Conservation (phyloP, 352 stramenopile species). For the Pythium sp. region DNA sequence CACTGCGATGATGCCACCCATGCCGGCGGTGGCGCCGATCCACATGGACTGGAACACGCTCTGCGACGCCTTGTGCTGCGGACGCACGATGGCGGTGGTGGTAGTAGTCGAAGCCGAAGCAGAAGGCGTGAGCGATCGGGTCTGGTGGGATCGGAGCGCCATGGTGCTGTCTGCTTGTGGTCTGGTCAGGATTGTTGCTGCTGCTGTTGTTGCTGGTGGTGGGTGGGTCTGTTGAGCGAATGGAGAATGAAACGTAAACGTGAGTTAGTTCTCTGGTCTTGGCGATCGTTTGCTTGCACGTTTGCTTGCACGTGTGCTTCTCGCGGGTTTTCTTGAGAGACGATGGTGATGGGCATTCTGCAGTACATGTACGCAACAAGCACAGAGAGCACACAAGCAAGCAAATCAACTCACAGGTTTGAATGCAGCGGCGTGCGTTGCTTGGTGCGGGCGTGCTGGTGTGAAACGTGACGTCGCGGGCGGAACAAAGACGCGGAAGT, state of each 20-base stretch:
- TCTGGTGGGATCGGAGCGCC: slow-evolving; percentile 12
- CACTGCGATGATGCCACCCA: slow-evolving; percentile 79
- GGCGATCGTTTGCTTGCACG: not conserved
- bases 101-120: slow-evolving; percentile 2
- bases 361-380: not conserved
- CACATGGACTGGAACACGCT: slow-evolving; percentile 77
- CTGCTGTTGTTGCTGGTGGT: not conserved
- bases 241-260: not conserved
- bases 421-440: not conserved
- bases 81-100: slow-evolving; percentile 11
- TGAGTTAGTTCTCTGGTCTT: not conserved
- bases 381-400: slow-evolving; percentile 1
- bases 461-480: not conserved
- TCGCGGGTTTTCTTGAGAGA: not conserved
- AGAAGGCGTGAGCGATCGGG: slow-evolving; percentile 14
- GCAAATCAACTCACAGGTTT: not conserved
- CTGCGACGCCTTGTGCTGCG: slow-evolving; percentile 31
- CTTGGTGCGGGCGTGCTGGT: not conserved
- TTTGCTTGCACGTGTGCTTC: slow-evolving; percentile 4
- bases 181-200: not conserved
- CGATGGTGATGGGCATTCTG: not conserved
- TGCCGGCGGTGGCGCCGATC: slow-evolving; percentile 74
- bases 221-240: not conserved
- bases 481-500: slow-evolving; percentile 3
- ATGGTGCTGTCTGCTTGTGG: slow-evolving; percentile 1